These are phyloP conservation scores for Pseudohyphozyma bogoriensis DNA, from an alignment of 768 basidiomycete species.

Conservation along the genomic window DNA sequence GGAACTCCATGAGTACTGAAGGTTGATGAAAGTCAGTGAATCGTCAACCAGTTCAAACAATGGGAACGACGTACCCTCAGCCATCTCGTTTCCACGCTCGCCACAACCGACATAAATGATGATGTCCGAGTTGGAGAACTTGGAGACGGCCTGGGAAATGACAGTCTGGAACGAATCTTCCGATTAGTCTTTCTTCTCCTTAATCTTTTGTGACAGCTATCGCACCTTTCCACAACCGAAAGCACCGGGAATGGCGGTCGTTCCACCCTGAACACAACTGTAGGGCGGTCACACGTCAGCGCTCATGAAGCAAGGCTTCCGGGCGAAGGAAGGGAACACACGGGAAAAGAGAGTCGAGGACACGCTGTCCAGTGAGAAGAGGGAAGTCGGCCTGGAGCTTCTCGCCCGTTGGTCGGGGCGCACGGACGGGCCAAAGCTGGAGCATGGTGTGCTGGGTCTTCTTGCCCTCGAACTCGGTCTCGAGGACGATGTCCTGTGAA, in stretches of 20 bases:
- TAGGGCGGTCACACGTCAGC: constrained; percentile 5
- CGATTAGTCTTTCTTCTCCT: neutral
- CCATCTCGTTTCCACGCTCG: constrained; percentile 85
- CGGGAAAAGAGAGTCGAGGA: constrained; percentile 94
- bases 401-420: constrained; percentile 88
- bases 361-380: constrained; percentile 88
- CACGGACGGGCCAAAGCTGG: constrained; percentile 98
- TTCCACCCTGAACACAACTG: constrained; percentile 84
- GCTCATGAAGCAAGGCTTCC: neutral
- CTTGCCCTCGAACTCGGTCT: constrained; percentile 96
- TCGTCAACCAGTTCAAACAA: neutral
- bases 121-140: constrained; percentile 98
- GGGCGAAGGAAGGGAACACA: constrained; percentile 42
- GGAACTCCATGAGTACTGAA: constrained; percentile 86
- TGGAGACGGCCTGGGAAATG: constrained; percentile 93
- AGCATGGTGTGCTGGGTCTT: constrained; percentile 86
- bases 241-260: constrained; percentile 94
- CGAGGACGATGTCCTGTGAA: constrained; percentile 76
- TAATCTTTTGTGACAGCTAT: constrained; percentile 15
- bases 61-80: constrained; percentile 41
- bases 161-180: constrained; percentile 52
- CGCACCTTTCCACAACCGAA: constrained; percentile 84
- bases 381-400: constrained; percentile 89
- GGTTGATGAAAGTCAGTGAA: neutral
- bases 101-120: constrained; percentile 99